Conservation (phyloP, 2,329 filamentous ascomycete species). For the Metarhizium brunneum region DNA sequence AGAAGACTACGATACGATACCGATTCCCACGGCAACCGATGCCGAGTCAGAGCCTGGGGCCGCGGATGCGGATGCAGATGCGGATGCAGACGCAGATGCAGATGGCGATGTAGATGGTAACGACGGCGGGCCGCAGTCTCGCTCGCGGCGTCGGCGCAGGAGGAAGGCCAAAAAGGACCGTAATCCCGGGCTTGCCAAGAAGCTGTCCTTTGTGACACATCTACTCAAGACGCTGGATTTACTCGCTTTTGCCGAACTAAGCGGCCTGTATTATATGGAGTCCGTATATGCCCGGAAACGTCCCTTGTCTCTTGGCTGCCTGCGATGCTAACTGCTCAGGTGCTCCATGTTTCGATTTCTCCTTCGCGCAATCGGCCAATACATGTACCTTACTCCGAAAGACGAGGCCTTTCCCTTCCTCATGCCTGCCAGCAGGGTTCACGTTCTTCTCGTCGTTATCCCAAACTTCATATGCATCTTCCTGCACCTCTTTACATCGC, state of each 20-base stretch:
- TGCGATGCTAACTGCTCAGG: conserved; percentile 25
- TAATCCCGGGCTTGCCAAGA: conserved; percentile 40
- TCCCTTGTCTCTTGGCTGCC: not conserved
- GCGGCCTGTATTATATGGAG: conserved; percentile 63
- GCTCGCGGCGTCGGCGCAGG: conserved; percentile 24
- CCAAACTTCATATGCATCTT: conserved; percentile 53
- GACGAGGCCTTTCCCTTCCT: conserved; percentile 45
- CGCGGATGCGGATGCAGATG: not conserved
- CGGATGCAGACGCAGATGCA: conserved; percentile 1
- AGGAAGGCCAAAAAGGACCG: conserved; percentile 27
- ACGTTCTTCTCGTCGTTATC: conserved; percentile 47
- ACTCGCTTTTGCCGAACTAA: conserved; percentile 55
- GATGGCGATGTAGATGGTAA: conserved; percentile 3
- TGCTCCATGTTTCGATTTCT: conserved; percentile 56
- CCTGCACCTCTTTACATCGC: conserved; percentile 45
- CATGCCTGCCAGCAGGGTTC: conserved; percentile 45
- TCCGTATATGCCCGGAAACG: conserved; percentile 24
- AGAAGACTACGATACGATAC: not conserved
- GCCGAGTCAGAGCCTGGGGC: not conserved
- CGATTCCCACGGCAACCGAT: not conserved
- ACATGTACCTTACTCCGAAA: conserved; percentile 56
- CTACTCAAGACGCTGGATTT: conserved; percentile 53
- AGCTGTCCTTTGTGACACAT: conserved; percentile 51
- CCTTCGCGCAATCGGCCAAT: conserved; percentile 49
- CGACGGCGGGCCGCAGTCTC: conserved; percentile 9